Evolutionary conservation across 75 land plant species (phyloP).

Genomic region (Picea glauca): DNA sequence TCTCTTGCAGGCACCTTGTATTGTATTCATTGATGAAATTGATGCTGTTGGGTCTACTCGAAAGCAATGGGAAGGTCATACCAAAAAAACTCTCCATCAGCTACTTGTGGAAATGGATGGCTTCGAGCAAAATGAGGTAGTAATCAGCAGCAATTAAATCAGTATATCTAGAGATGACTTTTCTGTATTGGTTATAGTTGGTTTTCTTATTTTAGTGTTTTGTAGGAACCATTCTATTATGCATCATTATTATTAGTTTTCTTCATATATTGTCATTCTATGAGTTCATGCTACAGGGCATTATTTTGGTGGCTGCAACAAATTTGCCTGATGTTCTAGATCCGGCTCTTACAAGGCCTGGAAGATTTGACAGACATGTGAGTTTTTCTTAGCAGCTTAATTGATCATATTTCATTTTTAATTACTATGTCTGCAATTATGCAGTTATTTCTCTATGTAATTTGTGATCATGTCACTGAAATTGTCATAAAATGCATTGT

Average conservation of each 20-base stretch:
- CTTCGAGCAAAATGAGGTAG: slow-evolving; percentile 98
- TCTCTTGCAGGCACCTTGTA: slow-evolving; percentile 88
- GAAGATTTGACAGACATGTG: slow-evolving; percentile 99
- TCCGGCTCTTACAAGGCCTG: slow-evolving; percentile 98
- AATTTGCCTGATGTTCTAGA: slow-evolving; percentile 98
- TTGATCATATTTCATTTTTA: background rate
- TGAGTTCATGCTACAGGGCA: slow-evolving; percentile 53
- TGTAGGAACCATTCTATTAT: background rate
- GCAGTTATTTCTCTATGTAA: no score
- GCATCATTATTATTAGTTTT: background rate
- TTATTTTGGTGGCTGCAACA: slow-evolving; percentile 96
- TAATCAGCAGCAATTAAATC: background rate
- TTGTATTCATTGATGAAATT: slow-evolving; percentile 98
- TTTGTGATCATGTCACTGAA: no score
- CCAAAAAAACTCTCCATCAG: slow-evolving; percentile 98
- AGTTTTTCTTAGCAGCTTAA: slow-evolving; percentile 22
- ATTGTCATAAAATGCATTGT: no score
- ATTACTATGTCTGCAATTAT: background rate
- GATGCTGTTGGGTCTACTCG: slow-evolving; percentile 99
- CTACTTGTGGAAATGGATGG: slow-evolving; percentile 99
- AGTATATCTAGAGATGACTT: background rate
- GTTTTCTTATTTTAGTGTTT: background rate
- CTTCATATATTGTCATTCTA: background rate
- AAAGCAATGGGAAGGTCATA: slow-evolving; percentile 99
- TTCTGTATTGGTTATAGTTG: background rate